These are phyloP conservation scores for Oemleria cerasiformis DNA, from an alignment of 306 rosid species.

Conservation along the genomic window DNA sequence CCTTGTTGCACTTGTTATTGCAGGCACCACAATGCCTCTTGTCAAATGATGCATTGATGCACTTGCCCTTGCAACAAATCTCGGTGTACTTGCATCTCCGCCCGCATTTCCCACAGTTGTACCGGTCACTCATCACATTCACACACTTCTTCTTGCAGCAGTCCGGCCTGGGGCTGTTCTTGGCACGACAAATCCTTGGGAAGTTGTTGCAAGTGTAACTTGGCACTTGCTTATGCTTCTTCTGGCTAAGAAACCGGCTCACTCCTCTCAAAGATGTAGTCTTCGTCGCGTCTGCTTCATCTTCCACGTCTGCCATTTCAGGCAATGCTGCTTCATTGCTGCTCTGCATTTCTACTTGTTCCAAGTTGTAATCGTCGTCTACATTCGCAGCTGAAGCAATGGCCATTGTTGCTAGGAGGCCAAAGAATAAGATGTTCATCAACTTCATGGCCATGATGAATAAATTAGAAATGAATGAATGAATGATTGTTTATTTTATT, in stretches of 20 bases:
- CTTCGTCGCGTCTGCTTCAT: no score
- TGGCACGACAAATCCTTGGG: constrained; percentile 36
- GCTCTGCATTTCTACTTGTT: not conserved
- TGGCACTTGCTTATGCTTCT: not conserved
- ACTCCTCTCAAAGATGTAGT: constrained; percentile 13
- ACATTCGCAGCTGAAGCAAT: constrained; percentile 13
- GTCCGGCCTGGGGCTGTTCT: constrained; percentile 30
- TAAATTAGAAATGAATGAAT: not conserved
- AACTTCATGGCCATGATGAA: constrained; percentile 23
- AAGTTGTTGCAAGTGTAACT: constrained; percentile 31
- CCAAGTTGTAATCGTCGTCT: not conserved
- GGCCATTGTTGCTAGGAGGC: not conserved
- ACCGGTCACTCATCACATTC: constrained; percentile 23
- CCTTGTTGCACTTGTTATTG: constrained; percentile 39
- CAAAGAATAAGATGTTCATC: not conserved
- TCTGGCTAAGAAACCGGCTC: constrained; percentile 16
- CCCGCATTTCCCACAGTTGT: constrained; percentile 50
- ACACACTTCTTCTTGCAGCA: constrained; percentile 52
- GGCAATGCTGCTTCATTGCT: not conserved
- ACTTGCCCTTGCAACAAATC: constrained; percentile 45
- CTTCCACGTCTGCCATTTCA: constrained; percentile 5
- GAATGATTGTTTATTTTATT: not conserved
- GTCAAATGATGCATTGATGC: constrained; percentile 41
- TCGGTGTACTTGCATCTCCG: constrained; percentile 35
- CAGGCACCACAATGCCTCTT: constrained; percentile 46